Evolutionary conservation across 2,329 filamentous ascomycete genomes (phyloP).

Genomic region (Diaporthe vexans): DNA sequence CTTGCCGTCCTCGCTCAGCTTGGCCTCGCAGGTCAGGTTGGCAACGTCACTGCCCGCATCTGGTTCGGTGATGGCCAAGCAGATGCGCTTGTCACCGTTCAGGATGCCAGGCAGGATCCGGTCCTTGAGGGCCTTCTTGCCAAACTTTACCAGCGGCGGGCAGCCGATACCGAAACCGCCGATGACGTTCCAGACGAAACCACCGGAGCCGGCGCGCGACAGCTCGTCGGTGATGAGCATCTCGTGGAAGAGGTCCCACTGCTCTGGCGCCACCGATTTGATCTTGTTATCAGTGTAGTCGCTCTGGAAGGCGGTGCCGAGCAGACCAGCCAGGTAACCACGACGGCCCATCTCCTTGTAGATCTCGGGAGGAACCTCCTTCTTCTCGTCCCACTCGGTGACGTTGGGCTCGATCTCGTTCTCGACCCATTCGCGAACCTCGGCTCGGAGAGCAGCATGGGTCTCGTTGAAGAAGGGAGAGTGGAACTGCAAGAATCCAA

Average conservation of each 20-base stretch:
- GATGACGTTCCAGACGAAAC: constrained; percentile 96
- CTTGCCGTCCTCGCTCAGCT: constrained; percentile 94
- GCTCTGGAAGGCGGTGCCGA: constrained; percentile 86
- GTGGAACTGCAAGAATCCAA: constrained; percentile 76
- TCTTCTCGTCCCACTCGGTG: constrained; percentile 96
- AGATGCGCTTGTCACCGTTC: constrained; percentile 95
- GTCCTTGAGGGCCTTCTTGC: constrained; percentile 85
- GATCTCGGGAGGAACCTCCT: constrained; percentile 87
- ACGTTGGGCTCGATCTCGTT: constrained; percentile 91
- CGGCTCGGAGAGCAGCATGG: constrained; percentile 89
- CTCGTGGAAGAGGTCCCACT: constrained; percentile 99
- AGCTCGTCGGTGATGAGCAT: constrained; percentile 95
- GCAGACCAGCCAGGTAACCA: constrained; percentile 92
- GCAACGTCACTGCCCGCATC: constrained; percentile 96
- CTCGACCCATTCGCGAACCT: constrained; percentile 94
- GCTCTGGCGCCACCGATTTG: constrained; percentile 84
- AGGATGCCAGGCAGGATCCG: constrained; percentile 91
- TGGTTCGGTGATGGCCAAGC: constrained; percentile 95
- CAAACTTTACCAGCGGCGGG: constrained; percentile 92
- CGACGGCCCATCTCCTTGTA: constrained; percentile 96
- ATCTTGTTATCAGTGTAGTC: constrained; percentile 80
- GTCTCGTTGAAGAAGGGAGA: constrained; percentile 97
- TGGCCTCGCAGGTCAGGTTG: constrained; percentile 95
- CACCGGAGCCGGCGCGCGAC: constrained; percentile 88
- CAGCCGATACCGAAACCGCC: constrained; percentile 97